phyloP scores from a whole-genome alignment of 768 basidiomycete species.

The Boletus rex-veris region DNA sequence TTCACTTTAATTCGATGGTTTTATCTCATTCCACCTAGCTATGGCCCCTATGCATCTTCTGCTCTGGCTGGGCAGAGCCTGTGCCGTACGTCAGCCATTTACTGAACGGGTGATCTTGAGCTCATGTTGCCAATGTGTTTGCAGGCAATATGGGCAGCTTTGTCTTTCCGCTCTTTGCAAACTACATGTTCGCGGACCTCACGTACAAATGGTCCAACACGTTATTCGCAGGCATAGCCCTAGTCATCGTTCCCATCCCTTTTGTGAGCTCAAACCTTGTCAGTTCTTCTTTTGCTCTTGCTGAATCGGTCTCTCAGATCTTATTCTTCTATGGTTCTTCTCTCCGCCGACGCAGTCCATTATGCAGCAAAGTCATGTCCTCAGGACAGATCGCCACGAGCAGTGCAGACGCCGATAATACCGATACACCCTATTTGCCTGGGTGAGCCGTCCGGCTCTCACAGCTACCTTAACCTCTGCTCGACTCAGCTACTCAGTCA shows the following conservation, averaged over 20 bases:
- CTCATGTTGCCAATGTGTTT: background rate
- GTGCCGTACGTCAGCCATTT: conserved; percentile 38
- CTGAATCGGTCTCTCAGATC: conserved; percentile 6
- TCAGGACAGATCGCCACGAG: too few species aligned
- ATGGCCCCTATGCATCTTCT: conserved; percentile 60
- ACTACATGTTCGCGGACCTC: conserved; percentile 53
- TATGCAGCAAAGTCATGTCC: conserved; percentile 17
- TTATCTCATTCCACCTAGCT: conserved; percentile 25
- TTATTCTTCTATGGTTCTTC: conserved; percentile 30
- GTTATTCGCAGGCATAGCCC: conserved; percentile 45
- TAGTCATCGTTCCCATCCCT: conserved; percentile 53
- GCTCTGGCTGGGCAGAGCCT: conserved; percentile 65
- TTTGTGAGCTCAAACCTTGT: conserved; percentile 37
- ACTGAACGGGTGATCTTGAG: background rate
- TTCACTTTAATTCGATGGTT: background rate
- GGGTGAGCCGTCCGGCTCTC: background rate
- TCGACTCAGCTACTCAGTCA: background rate
- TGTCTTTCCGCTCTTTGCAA: conserved; percentile 60
- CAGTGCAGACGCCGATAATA: background rate
- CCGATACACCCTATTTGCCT: background rate
- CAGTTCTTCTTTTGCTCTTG: background rate
- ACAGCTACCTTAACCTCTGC: too few species aligned
- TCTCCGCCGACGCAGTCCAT: conserved; percentile 19
- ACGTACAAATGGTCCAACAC: conserved; percentile 43
- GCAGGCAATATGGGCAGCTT: conserved; percentile 48